These are phyloP conservation scores for Rosa chinensis DNA, from an alignment of 306 rosid genomes.

Conservation along the genomic window DNA sequence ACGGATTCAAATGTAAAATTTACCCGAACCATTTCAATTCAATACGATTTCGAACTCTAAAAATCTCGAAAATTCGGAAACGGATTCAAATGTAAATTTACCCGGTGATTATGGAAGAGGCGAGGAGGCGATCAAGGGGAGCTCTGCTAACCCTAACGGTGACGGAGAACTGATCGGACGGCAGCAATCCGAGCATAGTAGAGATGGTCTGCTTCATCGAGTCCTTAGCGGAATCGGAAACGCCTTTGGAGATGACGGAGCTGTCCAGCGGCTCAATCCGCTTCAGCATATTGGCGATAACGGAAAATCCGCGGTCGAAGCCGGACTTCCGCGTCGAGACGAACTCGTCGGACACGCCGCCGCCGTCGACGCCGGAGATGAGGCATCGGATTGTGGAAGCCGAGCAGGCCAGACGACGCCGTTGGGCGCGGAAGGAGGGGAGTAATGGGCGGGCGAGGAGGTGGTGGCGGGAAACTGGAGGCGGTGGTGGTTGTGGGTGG, in stretches of 20 bases:
- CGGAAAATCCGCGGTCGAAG: slow-evolving; percentile 76
- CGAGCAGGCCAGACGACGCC: slow-evolving; percentile 27
- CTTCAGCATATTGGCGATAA: slow-evolving; percentile 80
- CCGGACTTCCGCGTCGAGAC: slow-evolving; percentile 72
- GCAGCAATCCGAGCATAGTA: slow-evolving; percentile 85
- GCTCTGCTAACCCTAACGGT: slow-evolving; percentile 53
- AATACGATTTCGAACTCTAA: too few relatives aligned
- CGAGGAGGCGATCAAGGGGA: slow-evolving; percentile 76
- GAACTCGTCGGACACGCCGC: slow-evolving; percentile 77
- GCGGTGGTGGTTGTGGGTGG: slow-evolving; percentile 44
- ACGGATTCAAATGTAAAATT: too few relatives aligned
- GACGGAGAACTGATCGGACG: slow-evolving; percentile 86
- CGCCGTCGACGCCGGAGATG: slow-evolving; percentile 67
- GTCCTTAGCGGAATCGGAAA: slow-evolving; percentile 71
- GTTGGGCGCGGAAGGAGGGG: slow-evolving; percentile 16
- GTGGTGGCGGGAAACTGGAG: slow-evolving; percentile 9
- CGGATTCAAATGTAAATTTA: slow-evolving; percentile 14
- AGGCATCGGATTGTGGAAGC: slow-evolving; percentile 42
- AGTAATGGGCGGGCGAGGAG: slow-evolving; percentile 20
- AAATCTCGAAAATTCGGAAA: too few relatives aligned
- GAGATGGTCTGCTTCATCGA: slow-evolving; percentile 98
- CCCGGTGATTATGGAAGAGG: slow-evolving; percentile 95
- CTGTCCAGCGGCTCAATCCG: slow-evolving; percentile 83
- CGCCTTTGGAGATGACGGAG: slow-evolving; percentile 81
- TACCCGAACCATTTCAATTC: too few relatives aligned